phyloP scores from a whole-genome alignment of 371 early-diverging fungal genomes.

The Mucor racemosus region DNA sequence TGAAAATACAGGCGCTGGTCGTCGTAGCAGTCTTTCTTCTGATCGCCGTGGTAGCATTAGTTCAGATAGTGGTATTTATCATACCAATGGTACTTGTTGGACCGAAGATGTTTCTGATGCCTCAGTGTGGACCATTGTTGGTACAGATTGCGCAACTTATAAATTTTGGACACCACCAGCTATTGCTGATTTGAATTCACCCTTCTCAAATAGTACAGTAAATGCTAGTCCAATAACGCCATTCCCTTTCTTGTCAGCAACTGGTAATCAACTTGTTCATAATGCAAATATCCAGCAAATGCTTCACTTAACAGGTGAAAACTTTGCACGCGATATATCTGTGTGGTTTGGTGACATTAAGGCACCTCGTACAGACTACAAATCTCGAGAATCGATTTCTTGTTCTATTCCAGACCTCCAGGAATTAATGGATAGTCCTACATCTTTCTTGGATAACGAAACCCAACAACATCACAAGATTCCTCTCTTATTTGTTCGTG shows the following conservation, averaged over 20 bases:
- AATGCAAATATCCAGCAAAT: conserved; percentile 1
- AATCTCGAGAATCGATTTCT: conserved; percentile 52
- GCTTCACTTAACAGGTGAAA: conserved; percentile 62
- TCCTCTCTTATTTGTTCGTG: conserved; percentile 32
- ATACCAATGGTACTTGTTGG: conserved; percentile 63
- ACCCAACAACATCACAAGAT: conserved; percentile 11
- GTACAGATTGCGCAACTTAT: conserved; percentile 78
- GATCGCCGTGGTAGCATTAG: conserved; percentile 25
- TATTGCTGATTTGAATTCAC: conserved; percentile 10
- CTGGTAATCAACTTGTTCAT: conserved; percentile 7
- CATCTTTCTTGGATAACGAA: conserved; percentile 27
- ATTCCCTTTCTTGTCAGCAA: conserved; percentile 35
- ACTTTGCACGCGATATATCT: conserved; percentile 66
- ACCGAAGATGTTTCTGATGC: conserved; percentile 86
- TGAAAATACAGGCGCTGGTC: conserved; percentile 23
- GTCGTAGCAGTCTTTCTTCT: conserved; percentile 19
- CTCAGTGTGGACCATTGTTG: conserved; percentile 90
- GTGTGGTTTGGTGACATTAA: conserved; percentile 74
- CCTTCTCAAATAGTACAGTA: not conserved
- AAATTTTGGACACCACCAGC: conserved; percentile 66
- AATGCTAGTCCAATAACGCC: conserved; percentile 28
- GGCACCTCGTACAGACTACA: conserved; percentile 58
- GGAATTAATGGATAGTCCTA: conserved; percentile 28
- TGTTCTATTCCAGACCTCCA: conserved; percentile 50
- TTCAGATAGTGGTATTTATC: conserved; percentile 16